Evolutionary conservation across 139 green algal genomes (phyloP), one percentile per base, ranked within the genome.

Genomic region (Chlamydomonas sphaeroides): DNA sequence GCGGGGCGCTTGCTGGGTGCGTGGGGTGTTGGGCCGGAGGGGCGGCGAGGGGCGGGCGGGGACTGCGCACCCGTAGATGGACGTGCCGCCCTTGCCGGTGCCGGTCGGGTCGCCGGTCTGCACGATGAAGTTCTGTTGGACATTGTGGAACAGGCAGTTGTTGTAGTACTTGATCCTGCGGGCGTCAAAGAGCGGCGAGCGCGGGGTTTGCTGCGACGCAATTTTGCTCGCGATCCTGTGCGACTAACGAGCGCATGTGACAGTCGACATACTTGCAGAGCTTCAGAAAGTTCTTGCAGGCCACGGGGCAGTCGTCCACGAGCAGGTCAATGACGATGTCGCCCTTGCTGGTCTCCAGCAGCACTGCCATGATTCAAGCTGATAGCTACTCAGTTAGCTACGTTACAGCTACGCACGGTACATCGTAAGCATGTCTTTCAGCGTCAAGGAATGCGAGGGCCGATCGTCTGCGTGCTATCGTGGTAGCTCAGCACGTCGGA

Each of bases 301-400:
- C 86, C 21, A 91, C 85, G 0, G 96, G 96, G 41, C 90, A 95
- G 3, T 98, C 95, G 1, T 98, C 92, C 4, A 92, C 88, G 45
- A 91, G 94, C 18, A 99, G 73, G 84, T 99, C 97, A 21, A 99
- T 86, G 1, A 98, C 92, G 17, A 99, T 87, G 66, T 99, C 97
- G 6, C 97, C 97, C 45, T 93, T 93, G 72, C 88, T 96, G 14
- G 97, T 99, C 82, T 99, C 97, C 18, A 99, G 78, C 30, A 99
- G 87, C 33, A 99, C 97, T 26, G 95, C 88, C 96, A 99, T 99
- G 15, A 25, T 7, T 32, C 45, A 10, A 53, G 45, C 45, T 53
- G 14, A 14, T 53, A 53, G 45, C 45, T 53, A 53, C 45, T 21
- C 45, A 53, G 45, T 53, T n/a, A n/a, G n/a, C n/a, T n/a, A n/a